Conservation (phyloP, 139 green algal genomes). For the Volvox africanus region DNA sequence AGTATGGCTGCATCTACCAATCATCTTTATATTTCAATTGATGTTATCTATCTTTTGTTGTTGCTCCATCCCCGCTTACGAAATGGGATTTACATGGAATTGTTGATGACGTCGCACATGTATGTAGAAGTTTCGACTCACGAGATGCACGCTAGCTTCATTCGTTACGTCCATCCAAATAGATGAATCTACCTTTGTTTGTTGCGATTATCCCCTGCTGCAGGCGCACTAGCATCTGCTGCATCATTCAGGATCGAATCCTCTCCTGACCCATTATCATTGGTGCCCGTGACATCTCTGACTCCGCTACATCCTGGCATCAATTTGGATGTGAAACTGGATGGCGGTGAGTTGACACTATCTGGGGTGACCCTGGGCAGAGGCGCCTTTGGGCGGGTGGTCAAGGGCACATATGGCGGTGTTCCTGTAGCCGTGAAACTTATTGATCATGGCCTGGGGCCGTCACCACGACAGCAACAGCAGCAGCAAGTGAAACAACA, state of each 20-base stretch:
- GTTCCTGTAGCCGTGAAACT: background rate
- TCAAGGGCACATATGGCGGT: background rate
- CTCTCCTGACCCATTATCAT: background rate
- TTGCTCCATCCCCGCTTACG: no score
- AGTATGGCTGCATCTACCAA: background rate
- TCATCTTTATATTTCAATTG: no score
- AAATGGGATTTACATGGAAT: no score
- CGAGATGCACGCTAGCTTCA: no score
- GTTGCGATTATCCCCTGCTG: no score
- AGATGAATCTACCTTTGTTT: no score
- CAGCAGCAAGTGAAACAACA: no score
- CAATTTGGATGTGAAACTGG: background rate
- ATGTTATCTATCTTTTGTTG: no score
- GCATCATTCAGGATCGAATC: background rate
- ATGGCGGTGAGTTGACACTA: background rate
- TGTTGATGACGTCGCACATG: no score
- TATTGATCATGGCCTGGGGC: background rate
- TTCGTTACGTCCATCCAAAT: no score
- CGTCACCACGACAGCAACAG: background rate
- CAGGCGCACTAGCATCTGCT: no score
- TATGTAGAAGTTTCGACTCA: no score
- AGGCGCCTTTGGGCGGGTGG: background rate
- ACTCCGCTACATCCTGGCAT: conserved; percentile 1
- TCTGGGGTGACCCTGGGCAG: background rate
- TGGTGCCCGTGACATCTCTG: conserved; percentile 10